These are phyloP conservation scores for Cicer chorassanicum DNA, from an alignment of 306 rosid species.

Conservation along the genomic window DNA sequence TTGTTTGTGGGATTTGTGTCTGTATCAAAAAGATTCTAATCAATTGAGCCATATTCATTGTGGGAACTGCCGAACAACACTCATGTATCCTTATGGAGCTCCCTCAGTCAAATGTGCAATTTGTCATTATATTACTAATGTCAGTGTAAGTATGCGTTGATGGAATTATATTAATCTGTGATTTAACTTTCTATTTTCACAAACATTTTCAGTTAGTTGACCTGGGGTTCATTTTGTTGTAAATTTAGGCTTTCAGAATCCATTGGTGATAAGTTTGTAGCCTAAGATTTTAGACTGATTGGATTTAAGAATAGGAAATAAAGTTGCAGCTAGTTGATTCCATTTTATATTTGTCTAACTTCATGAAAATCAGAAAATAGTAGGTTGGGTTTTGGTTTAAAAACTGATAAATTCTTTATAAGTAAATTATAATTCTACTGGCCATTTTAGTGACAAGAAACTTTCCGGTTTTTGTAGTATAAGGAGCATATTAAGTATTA, in stretches of 20 bases:
- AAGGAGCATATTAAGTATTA: not conserved
- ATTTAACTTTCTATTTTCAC: slow-evolving; percentile 33
- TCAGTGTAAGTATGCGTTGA: slow-evolving; percentile 65
- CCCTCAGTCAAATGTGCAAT: slow-evolving; percentile 98
- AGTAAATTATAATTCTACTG: not conserved
- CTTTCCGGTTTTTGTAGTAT: not conserved
- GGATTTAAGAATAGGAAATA: slow-evolving; percentile 5
- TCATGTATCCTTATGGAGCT: slow-evolving; percentile 95
- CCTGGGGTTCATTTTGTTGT: not conserved
- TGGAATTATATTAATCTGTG: slow-evolving; percentile 15
- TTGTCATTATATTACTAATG: slow-evolving; percentile 86
- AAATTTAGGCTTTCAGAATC: slow-evolving; percentile 10
- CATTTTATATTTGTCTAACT: not conserved
- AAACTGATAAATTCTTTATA: not conserved
- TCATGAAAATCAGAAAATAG: not conserved
- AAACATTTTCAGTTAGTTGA: not conserved
- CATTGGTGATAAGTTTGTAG: not conserved
- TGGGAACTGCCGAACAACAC: slow-evolving; percentile 89
- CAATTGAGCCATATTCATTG: slow-evolving; percentile 88
- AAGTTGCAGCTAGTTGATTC: not conserved
- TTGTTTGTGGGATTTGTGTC: slow-evolving; percentile 45
- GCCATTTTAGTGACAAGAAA: not conserved
- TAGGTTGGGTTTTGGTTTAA: not conserved
- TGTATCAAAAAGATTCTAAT: slow-evolving; percentile 58
- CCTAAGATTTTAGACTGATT: slow-evolving; percentile 4